Conservation (phyloP, 2,329 filamentous ascomycete species). For the Phialophora macrospora region DNA sequence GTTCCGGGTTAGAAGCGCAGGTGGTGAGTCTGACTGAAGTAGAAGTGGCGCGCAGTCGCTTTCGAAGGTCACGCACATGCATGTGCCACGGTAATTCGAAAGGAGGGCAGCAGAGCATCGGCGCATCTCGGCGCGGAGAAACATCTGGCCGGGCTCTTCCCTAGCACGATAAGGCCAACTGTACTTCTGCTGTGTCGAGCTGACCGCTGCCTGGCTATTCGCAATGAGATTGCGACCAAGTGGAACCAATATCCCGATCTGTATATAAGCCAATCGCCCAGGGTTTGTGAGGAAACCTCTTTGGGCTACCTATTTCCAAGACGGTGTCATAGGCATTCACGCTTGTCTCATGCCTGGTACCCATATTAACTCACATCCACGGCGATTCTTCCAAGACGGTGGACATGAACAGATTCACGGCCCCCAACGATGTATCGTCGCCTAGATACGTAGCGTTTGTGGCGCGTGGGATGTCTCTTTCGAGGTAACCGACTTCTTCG, state of each 20-base stretch:
- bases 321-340: neutral
- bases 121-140: slow-evolving; percentile 3
- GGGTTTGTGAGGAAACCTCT: slow-evolving; percentile 9
- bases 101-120: neutral
- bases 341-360: neutral
- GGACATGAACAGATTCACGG: neutral
- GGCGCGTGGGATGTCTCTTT: slow-evolving; percentile 1
- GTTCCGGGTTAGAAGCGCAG: neutral
- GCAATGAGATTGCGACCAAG: neutral
- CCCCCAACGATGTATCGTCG: neutral
- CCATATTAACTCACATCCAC: neutral
- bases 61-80: neutral
- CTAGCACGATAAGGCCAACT: neutral
- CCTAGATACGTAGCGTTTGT: neutral
- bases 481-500: neutral
- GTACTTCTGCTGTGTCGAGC: neutral
- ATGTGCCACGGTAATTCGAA: neutral
- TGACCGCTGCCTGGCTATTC: neutral
- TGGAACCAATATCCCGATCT: neutral
- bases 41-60: neutral
- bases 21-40: neutral
- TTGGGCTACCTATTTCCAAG: slow-evolving; percentile 1
- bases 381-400: neutral
- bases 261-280: neutral
- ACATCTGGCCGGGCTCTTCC: neutral